A percentile compares a stretch with the other conserved stretches of the same genome.
Conservation (phyloP, 148 eudicot genomes). For the Rhododendron mucronatum region DNA sequence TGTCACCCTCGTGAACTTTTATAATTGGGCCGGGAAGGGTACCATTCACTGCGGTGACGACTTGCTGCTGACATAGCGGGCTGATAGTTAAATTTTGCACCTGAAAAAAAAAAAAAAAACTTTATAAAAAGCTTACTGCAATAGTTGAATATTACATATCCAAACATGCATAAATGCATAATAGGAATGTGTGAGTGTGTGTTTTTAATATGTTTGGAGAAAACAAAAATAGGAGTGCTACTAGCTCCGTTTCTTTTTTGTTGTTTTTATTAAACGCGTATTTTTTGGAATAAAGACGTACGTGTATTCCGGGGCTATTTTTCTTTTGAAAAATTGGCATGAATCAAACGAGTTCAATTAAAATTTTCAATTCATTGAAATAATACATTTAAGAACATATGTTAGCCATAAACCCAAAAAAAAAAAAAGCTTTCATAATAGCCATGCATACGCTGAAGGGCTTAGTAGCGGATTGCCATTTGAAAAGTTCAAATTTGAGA, state of each 20-base stretch:
- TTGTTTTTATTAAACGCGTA: too few species aligned
- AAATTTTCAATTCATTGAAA: too few species aligned
- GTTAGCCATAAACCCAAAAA: neutral
- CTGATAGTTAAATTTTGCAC: slow-evolving; percentile 37
- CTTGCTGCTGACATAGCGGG: slow-evolving; percentile 32
- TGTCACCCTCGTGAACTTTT: slow-evolving; percentile 48
- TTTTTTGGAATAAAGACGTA: too few species aligned
- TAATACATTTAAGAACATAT: neutral
- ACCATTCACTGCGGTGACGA: slow-evolving; percentile 47
- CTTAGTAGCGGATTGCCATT: neutral
- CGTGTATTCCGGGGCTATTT: too few species aligned
- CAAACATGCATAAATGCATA: neutral
- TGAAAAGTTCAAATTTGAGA: neutral
- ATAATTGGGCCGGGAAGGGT: slow-evolving; percentile 53
- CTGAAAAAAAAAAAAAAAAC: slow-evolving; percentile 11
- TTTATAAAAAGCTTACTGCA: neutral
- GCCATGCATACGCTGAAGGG: neutral
- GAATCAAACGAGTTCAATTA: too few species aligned
- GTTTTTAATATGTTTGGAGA: neutral
- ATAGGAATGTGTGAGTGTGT: neutral
- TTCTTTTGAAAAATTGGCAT: too few species aligned
- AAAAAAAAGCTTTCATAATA: neutral
- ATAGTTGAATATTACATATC: neutral
- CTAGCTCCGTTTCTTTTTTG: too few species aligned
- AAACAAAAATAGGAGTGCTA: too few species aligned